Percentiles rank a stretch among this genome's conserved stretches.
Evolutionary conservation across 768 basidiomycete species (phyloP).

Genomic region (Suillus luteus): DNA sequence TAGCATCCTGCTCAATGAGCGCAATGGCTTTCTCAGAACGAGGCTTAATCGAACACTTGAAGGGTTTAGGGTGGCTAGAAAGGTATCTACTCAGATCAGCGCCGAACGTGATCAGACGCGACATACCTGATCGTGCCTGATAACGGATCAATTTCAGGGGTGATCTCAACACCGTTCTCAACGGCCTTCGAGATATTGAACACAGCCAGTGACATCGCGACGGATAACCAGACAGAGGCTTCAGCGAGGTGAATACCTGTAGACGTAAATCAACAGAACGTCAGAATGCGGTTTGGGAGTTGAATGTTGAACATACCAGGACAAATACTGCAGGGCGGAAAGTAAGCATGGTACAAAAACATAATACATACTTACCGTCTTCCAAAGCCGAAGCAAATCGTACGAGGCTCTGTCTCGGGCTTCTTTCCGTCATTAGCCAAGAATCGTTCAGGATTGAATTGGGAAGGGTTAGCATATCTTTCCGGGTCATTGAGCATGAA

Average conservation of each 20-base stretch:
- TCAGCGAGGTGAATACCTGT: constrained; percentile 56
- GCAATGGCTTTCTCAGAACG: constrained; percentile 51
- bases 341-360: constrained; percentile 11
- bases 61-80: constrained; percentile 20
- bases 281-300: constrained; percentile 12
- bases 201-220: constrained; percentile 47
- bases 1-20: constrained; percentile 46
- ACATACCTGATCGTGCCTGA: constrained; percentile 66
- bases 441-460: constrained; percentile 58
- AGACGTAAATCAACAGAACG: not conserved
- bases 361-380: constrained; percentile 41
- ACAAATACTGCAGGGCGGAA: constrained; percentile 11
- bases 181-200: constrained; percentile 49
- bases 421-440: constrained; percentile 29
- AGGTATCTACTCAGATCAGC: not conserved
- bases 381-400: constrained; percentile 65
- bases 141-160: constrained; percentile 57
- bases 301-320: constrained; percentile 9
- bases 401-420: constrained; percentile 54
- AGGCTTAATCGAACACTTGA: constrained; percentile 54
- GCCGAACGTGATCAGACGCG: not conserved
- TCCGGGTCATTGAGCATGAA: constrained; percentile 20
- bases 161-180: constrained; percentile 48
- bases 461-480: constrained; percentile 49
- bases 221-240: constrained; percentile 46